Evolutionary conservation across 176 grass and related monocot genomes (phyloP), one percentile per base, ranked within the genome.

Genomic region (Oryza glumipatula): DNA sequence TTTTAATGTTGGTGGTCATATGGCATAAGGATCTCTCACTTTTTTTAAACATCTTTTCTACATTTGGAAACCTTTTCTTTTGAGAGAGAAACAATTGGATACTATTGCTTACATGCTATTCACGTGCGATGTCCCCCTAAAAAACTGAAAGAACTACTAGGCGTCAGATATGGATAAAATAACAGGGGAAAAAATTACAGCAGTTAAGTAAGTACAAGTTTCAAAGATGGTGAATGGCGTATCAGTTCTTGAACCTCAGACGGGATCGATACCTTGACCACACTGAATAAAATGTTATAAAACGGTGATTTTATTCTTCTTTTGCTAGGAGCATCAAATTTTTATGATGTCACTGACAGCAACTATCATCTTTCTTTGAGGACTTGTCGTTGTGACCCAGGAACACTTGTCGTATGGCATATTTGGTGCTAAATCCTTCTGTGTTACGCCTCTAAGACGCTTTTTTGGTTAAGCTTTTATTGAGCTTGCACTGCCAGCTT

Each of bases 371-470:
- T 49, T 32, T 52, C 71, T 76, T 76, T 17, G 17, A 32, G 51
- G 9, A 77, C 56, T 56, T 67, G 38, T 52, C 39, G 7, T 26
- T n/a, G 54, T 14, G 80, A 58, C 44, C 5, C 9, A 80, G 24
- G 26, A 41, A 66, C 81, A 76, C 88, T 85, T 85, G 78, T 89
- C 71, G 16, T 23, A 22, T 23, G 73, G 54, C 21, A 45, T 72
- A 19, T 39, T 26, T 48, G 52, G 17, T 19, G 16, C 71, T 77
- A 73, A 67, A 82, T 45, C 35, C 72, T 82, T 86, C 14, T 9
- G 21, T 65, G 65, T 30, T 39, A 85, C 75, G 82, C 77, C 15
- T 8, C 36, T 77, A 7, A 72, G 11, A 35, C 24, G 78, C 82
- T 61, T 84, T 84, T 48, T 43, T 8, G 17, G 63, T 16, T 44